Conservation (phyloP, 305 asterid genomes). For the Solanum hybrid region DNA sequence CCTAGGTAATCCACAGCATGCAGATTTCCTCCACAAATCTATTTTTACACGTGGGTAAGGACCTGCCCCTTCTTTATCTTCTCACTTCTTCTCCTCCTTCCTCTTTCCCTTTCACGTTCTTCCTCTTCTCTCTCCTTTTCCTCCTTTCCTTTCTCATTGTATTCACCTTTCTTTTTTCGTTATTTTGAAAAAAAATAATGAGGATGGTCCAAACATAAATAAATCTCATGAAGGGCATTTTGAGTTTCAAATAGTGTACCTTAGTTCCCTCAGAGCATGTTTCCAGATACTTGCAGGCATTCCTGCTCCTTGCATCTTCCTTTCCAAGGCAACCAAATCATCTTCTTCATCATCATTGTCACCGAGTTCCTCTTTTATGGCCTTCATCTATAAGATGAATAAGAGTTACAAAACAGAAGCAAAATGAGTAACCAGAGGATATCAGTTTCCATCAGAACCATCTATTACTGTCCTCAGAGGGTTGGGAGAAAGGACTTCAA, state of each 20-base stretch:
- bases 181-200: not conserved
- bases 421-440: not conserved
- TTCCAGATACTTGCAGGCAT: constrained; percentile 97
- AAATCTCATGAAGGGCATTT: not conserved
- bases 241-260: constrained; percentile 31
- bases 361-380: constrained; percentile 96
- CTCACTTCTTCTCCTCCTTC: not conserved
- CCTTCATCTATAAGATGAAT: constrained; percentile 73
- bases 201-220: not conserved
- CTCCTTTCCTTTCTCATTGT: not conserved
- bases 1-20: not conserved
- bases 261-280: constrained; percentile 89
- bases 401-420: not conserved
- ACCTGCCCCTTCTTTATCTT: not conserved
- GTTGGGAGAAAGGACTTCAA: not conserved
- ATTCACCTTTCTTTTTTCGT: not conserved
- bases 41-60: not conserved
- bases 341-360: constrained; percentile 98
- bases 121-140: not conserved
- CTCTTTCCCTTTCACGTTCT: not conserved
- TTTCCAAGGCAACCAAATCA: constrained; percentile 86
- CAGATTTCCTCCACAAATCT: not conserved
- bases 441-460: not conserved
- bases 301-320: constrained; percentile 94
- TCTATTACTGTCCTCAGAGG: not conserved